Conservation (phyloP, 2,329 filamentous ascomycete genomes). For the Ceratocystis albifundus region DNA sequence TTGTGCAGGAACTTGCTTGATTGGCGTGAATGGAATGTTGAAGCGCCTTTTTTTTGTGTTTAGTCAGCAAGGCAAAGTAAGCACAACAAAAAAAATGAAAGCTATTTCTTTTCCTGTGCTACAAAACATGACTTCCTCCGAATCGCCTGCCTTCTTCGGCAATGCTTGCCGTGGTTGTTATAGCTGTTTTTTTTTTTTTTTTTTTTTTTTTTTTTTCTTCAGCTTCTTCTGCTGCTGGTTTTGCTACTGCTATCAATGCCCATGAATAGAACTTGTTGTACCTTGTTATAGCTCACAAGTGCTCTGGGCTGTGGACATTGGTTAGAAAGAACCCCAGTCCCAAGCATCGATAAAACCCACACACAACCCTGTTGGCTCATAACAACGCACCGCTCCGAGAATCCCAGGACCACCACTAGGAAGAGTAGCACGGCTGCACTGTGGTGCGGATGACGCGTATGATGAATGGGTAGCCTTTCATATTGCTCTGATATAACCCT, state of each 20-base stretch:
- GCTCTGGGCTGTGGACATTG: neutral
- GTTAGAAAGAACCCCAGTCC: neutral
- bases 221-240: neutral
- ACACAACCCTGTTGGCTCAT: conserved; percentile 4
- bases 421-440: neutral
- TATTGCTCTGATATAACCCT: conserved; percentile 3
- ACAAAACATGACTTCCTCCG: neutral
- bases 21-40: conserved; percentile 23
- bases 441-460: neutral
- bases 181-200: neutral
- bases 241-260: neutral
- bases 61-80: neutral
- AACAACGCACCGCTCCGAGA: conserved; percentile 6
- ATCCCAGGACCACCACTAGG: neutral
- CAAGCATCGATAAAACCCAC: neutral
- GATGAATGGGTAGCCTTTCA: neutral
- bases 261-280: neutral
- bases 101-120: neutral
- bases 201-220: neutral
- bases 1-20: conserved; percentile 14
- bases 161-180: neutral
- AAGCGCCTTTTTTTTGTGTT: conserved; percentile 16
- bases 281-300: no score
- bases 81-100: neutral
- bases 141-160: neutral